Percentiles rank a stretch among this genome's conserved stretches.
phyloP scores from a whole-genome alignment of 306 rosid genomes.

The Glycyrrhiza uralensis region DNA sequence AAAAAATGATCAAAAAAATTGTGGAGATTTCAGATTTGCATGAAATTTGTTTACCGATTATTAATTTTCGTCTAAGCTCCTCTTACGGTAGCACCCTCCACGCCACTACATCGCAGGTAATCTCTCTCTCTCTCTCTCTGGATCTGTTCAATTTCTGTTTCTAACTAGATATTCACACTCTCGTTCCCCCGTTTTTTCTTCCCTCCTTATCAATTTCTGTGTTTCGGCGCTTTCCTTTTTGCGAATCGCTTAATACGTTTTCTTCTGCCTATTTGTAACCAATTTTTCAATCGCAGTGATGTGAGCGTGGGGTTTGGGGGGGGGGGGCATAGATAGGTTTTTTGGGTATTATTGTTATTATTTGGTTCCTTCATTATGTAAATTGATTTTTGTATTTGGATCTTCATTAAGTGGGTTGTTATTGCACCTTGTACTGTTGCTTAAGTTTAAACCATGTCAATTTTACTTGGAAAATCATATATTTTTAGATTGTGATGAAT shows the following conservation, averaged over 20 bases:
- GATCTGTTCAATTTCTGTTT: slow-evolving; percentile 11
- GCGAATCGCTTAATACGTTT: not conserved
- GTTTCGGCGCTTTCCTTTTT: not conserved
- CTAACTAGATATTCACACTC: slow-evolving; percentile 13
- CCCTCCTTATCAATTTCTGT: not conserved
- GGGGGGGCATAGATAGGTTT: not conserved
- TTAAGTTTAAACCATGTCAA: not conserved
- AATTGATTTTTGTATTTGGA: not conserved
- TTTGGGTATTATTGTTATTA: not conserved
- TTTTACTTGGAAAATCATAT: not conserved
- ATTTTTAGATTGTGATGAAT: not conserved
- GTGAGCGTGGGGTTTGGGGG: not conserved
- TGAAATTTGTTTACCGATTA: no score
- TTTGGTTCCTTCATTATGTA: not conserved
- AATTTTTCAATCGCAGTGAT: no score
- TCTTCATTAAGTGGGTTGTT: not conserved
- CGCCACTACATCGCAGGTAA: no score
- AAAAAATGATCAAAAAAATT: no score
- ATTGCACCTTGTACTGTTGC: not conserved
- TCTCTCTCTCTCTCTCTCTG: not conserved
- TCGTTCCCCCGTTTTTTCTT: not conserved
- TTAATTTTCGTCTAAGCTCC: no score
- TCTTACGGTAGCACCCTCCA: no score
- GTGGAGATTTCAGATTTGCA: no score
- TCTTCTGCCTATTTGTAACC: not conserved